Conservation (phyloP, 257 asterid genomes). For the Ajuga chamaepitys region DNA sequence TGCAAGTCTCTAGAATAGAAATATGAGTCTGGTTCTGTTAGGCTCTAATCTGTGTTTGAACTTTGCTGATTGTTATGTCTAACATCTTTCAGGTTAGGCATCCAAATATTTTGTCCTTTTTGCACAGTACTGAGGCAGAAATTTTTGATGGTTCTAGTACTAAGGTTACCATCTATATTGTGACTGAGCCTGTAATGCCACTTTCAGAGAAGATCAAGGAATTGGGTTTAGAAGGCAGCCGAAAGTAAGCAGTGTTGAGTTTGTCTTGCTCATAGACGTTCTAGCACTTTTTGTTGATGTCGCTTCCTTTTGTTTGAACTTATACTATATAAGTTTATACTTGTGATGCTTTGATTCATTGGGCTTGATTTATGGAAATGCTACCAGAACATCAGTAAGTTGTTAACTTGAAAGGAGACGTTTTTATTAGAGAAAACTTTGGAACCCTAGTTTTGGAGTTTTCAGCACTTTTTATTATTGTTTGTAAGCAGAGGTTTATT, state of each 20-base stretch:
- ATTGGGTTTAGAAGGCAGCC: conserved; percentile 80
- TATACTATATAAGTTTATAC: not conserved
- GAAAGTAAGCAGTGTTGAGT: conserved; percentile 41
- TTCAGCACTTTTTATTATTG: conserved; percentile 6
- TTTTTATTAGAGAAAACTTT: not conserved
- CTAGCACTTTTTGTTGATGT: conserved; percentile 10
- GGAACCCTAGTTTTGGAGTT: too few relatives aligned
- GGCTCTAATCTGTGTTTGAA: conserved; percentile 5
- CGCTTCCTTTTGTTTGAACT: conserved; percentile 3
- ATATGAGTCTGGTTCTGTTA: not conserved
- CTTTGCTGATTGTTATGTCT: conserved; percentile 19
- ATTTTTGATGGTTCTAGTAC: conserved; percentile 66
- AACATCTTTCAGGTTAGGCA: conserved; percentile 82
- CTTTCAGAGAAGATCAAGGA: conserved; percentile 93
- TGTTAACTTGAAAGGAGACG: too few relatives aligned
- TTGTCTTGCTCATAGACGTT: conserved; percentile 7
- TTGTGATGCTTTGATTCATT: conserved; percentile 12
- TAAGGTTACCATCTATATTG: conserved; percentile 82
- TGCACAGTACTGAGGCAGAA: conserved; percentile 95
- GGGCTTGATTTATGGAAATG: conserved; percentile 1
- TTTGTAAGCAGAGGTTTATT: not conserved
- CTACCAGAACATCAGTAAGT: not conserved
- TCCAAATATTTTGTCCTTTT: conserved; percentile 92
- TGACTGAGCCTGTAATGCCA: conserved; percentile 97
- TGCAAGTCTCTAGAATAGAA: not conserved